phyloP scores from a whole-genome alignment of 169 alveolate genomes.

The Plasmodium knowlesi region DNA sequence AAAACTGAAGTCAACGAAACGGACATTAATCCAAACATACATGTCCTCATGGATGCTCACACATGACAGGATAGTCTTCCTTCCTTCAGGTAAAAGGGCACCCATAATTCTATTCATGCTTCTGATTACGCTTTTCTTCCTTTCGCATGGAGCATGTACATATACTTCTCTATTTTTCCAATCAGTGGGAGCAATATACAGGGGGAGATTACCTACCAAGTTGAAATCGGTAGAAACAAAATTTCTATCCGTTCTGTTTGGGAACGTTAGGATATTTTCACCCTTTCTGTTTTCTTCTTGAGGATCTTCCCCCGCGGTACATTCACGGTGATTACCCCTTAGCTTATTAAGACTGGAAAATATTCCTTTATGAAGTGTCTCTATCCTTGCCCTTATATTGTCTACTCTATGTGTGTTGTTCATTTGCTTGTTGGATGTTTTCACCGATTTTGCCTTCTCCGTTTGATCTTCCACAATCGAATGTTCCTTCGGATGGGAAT shows the following conservation, averaged over 20 bases:
- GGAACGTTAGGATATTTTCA: background rate
- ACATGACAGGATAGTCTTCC: background rate
- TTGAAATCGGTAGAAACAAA: background rate
- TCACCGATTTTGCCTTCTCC: background rate
- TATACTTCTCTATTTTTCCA: background rate
- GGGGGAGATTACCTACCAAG: background rate
- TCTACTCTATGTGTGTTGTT: background rate
- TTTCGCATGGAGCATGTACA: background rate
- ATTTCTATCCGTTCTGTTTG: background rate
- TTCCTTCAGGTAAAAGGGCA: background rate
- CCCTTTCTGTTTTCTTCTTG: background rate
- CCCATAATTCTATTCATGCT: background rate
- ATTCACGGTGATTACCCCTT: background rate
- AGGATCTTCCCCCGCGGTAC: background rate
- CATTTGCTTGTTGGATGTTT: background rate
- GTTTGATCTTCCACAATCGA: background rate
- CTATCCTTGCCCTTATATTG: background rate
- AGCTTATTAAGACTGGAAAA: background rate
- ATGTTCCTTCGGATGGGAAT: background rate
- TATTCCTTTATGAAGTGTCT: background rate
- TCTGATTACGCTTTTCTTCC: background rate
- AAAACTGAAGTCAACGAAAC: background rate
- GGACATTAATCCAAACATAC: background rate
- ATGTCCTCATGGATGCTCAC: background rate
- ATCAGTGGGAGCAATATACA: background rate